These are phyloP conservation scores for Komagataella kurtzmanii DNA, from an alignment of 805 yeast species.

Conservation along the genomic window DNA sequence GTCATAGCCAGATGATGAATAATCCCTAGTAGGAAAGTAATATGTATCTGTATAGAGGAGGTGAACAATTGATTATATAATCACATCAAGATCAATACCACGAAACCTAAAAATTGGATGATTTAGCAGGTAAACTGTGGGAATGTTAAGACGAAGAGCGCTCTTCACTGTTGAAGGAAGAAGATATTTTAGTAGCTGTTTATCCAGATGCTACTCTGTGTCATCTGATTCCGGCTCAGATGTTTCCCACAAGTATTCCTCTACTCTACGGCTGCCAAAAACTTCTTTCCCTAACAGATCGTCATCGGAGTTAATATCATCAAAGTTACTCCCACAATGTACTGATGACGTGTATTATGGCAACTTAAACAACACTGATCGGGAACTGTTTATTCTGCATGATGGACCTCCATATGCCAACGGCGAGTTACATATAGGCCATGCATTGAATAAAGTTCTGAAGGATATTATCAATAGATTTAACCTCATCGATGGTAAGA, in stretches of 20 bases:
- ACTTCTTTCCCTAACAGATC: slow-evolving; percentile 58
- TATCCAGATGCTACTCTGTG: background rate
- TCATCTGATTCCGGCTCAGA: background rate
- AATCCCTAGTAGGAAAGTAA: background rate
- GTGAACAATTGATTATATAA: background rate
- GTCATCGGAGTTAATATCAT: slow-evolving; percentile 26
- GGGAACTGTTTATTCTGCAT: slow-evolving; percentile 53
- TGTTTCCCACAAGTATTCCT: slow-evolving; percentile 25
- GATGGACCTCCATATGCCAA: slow-evolving; percentile 99
- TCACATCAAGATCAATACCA: background rate
- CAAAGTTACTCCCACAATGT: slow-evolving; percentile 32
- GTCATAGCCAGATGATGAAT: background rate
- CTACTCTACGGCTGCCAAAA: slow-evolving; percentile 49
- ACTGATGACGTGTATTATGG: slow-evolving; percentile 51
- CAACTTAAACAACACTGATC: slow-evolving; percentile 28
- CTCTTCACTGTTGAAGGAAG: background rate
- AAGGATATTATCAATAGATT: slow-evolving; percentile 77
- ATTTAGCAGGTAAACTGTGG: background rate
- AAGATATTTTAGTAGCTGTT: background rate
- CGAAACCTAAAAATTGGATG: background rate
- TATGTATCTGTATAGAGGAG: background rate
- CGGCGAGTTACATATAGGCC: slow-evolving; percentile 87
- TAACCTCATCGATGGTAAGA: slow-evolving; percentile 47
- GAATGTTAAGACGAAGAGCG: background rate
- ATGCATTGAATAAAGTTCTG: slow-evolving; percentile 77